Conservation (phyloP, 441 rosid species). For the Metrosideros polymorpha region DNA sequence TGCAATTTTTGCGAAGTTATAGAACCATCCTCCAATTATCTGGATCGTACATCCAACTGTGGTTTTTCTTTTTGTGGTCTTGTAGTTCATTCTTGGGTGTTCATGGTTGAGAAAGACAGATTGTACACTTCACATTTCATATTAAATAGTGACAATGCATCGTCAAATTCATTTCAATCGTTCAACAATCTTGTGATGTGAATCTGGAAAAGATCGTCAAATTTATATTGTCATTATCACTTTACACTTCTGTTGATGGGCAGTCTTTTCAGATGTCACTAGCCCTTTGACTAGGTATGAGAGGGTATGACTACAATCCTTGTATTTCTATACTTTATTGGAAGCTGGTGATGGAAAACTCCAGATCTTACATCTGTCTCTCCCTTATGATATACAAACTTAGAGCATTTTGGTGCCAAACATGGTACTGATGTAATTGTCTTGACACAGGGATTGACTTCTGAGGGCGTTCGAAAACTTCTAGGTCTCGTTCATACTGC, state of each 20-base stretch:
- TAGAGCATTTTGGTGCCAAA: background rate
- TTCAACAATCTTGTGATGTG: background rate
- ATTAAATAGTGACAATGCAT: background rate
- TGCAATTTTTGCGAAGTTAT: background rate
- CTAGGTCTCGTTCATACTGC: constrained; percentile 48
- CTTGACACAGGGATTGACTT: constrained; percentile 39
- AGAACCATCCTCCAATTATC: background rate
- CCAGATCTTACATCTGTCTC: background rate
- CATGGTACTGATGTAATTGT: background rate
- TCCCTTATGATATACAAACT: background rate
- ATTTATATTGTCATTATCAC: background rate
- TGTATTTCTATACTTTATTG: background rate
- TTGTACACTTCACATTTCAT: background rate
- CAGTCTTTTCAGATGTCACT: background rate
- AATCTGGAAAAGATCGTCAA: background rate
- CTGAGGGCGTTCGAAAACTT: constrained; percentile 41
- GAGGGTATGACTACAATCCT: background rate
- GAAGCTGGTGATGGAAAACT: background rate
- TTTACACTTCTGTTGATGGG: background rate
- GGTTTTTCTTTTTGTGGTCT: background rate
- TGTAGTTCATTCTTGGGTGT: background rate
- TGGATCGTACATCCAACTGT: background rate
- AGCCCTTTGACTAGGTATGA: background rate
- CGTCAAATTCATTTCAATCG: background rate
- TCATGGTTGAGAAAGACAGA: background rate